Percentiles rank a stretch among this genome's conserved stretches.
phyloP scores from a whole-genome alignment of 192 early-diverging fungal species.

The Backusella liffmaniae region DNA sequence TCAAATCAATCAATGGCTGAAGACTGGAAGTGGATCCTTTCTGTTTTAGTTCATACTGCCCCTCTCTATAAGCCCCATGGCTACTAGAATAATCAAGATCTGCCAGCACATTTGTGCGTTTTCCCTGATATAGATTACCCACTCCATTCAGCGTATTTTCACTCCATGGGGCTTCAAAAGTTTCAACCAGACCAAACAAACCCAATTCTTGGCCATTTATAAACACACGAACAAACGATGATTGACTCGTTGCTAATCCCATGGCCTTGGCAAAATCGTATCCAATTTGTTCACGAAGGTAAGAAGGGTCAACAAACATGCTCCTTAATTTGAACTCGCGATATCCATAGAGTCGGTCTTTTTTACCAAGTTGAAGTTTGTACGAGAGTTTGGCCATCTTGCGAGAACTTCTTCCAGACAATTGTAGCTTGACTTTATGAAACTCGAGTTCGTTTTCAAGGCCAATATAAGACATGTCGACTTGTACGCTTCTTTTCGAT shows the following conservation, averaged over 20 bases:
- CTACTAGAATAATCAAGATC: not conserved
- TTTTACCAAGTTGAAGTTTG: not conserved
- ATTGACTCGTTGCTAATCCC: not conserved
- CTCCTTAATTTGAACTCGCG: not conserved
- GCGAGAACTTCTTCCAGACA: not conserved
- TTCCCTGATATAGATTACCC: not conserved
- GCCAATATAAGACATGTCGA: not conserved
- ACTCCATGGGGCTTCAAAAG: not conserved
- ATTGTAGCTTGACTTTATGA: not conserved
- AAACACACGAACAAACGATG: not conserved
- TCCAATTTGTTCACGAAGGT: not conserved
- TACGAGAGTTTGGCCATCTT: conserved; percentile 1
- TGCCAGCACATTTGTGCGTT: not conserved
- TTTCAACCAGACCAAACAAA: conserved; percentile 4
- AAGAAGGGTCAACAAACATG: not conserved
- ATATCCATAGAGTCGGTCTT: not conserved
- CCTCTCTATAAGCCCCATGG: not conserved
- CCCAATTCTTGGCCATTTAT: not conserved
- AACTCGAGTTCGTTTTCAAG: not conserved
- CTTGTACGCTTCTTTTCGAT: not conserved
- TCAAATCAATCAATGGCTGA: conserved; percentile 7
- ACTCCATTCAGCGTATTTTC: not conserved
- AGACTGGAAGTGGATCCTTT: not conserved
- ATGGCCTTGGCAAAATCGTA: not conserved
- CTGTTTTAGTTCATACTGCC: not conserved